Percentiles rank a stretch among this genome's conserved stretches.
These are phyloP conservation scores for Myxozyma lipomycoides DNA, from an alignment of 805 yeast genomes.

Conservation along the genomic window DNA sequence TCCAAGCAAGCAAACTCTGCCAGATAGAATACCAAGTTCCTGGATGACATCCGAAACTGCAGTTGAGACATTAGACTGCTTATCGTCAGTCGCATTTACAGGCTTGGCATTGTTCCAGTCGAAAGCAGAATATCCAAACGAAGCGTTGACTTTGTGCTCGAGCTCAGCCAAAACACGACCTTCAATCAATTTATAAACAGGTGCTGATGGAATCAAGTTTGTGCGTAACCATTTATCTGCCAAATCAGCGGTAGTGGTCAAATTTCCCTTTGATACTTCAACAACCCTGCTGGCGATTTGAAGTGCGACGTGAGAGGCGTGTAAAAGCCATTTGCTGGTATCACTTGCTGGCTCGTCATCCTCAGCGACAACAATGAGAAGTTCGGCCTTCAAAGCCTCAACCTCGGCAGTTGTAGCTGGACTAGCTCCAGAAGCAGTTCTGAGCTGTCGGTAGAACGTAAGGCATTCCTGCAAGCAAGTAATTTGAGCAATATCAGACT, in stretches of 20 bases:
- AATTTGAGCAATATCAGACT: slow-evolving; percentile 82
- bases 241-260: slow-evolving; percentile 3
- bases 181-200: slow-evolving; percentile 20
- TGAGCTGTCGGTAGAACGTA: slow-evolving; percentile 67
- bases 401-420: slow-evolving; percentile 10
- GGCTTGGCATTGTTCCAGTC: background rate
- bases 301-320: slow-evolving; percentile 13
- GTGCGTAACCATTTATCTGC: slow-evolving; percentile 15
- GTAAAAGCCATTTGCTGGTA: slow-evolving; percentile 13
- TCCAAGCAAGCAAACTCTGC: slow-evolving; percentile 18
- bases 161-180: slow-evolving; percentile 18
- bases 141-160: slow-evolving; percentile 9
- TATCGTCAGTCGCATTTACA: background rate
- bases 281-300: slow-evolving; percentile 24
- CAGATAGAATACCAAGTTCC: slow-evolving; percentile 22
- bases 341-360: slow-evolving; percentile 1
- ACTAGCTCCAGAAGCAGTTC: slow-evolving; percentile 21
- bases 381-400: slow-evolving; percentile 24
- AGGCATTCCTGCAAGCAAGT: slow-evolving; percentile 74
- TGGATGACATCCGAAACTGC: slow-evolving; percentile 21
- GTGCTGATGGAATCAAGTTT: background rate
- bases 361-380: slow-evolving; percentile 22
- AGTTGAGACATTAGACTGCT: slow-evolving; percentile 1
- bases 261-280: background rate
- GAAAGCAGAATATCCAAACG: background rate